These are phyloP conservation scores for Cinnamomum micranthum DNA, from an alignment of 164 flowering plant species.

Conservation along the genomic window DNA sequence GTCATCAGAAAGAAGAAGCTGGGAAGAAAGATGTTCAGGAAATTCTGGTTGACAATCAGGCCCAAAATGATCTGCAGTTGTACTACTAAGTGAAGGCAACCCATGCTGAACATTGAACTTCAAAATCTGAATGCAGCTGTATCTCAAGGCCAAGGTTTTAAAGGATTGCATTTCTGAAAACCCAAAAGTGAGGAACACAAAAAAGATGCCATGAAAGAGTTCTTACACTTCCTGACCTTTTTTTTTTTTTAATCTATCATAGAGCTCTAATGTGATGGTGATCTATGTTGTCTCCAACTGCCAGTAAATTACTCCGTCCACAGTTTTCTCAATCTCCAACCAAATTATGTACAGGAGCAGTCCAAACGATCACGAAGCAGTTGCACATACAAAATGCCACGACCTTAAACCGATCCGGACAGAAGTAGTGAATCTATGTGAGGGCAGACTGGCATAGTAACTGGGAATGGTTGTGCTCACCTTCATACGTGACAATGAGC, in stretches of 20 bases:
- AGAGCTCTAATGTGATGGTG: conserved; percentile 5
- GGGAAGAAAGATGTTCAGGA: too few species aligned
- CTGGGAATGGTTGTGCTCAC: conserved; percentile 84
- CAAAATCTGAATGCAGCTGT: background rate
- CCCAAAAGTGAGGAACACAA: background rate
- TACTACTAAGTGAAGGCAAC: background rate
- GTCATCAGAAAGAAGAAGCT: too few species aligned
- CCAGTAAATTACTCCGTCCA: conserved; percentile 24
- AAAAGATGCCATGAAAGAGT: conserved; percentile 14
- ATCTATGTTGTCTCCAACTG: conserved; percentile 8
- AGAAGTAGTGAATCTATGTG: conserved; percentile 25
- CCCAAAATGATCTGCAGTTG: background rate
- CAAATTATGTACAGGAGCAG: conserved; percentile 18
- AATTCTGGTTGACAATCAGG: too few species aligned
- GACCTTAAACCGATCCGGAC: conserved; percentile 12
- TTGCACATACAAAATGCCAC: conserved; percentile 5
- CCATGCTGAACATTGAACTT: background rate
- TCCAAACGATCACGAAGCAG: background rate
- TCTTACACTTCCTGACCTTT: conserved; percentile 31
- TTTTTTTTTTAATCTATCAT: conserved; percentile 8
- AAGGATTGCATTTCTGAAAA: background rate
- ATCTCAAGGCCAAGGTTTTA: background rate
- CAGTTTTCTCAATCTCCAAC: conserved; percentile 20
- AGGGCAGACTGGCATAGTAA: conserved; percentile 57
- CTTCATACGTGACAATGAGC: conserved; percentile 91